Evolutionary conservation across 495 filamentous ascomycete species (phyloP).

Genomic region (Sporormia fimetaria): DNA sequence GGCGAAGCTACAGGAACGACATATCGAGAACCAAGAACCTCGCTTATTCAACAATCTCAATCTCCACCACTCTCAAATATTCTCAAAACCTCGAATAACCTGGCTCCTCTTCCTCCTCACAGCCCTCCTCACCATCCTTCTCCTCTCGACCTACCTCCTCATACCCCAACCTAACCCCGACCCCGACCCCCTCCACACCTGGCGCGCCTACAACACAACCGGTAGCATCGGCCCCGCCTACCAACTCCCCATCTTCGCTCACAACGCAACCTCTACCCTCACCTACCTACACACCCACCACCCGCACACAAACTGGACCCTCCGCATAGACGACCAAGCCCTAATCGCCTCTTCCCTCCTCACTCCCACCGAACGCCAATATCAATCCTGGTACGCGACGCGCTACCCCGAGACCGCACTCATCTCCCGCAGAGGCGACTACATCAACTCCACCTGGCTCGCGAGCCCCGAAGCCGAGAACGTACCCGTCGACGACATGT

Average conservation of each 20-base stretch:
- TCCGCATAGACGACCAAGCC: slow-evolving; percentile 11
- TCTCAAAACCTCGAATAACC: too few species aligned
- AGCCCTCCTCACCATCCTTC: not conserved
- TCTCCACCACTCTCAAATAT: too few species aligned
- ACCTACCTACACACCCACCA: not conserved
- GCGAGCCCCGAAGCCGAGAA: not conserved
- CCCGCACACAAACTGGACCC: not conserved
- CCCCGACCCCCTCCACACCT: not conserved
- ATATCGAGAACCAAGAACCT: too few species aligned
- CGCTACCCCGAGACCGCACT: not conserved
- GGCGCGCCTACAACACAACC: slow-evolving; percentile 1
- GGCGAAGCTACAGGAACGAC: too few species aligned
- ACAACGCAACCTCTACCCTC: not conserved
- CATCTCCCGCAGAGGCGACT: not conserved
- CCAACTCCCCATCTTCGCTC: not conserved
- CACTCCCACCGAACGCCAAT: not conserved
- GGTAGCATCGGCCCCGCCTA: slow-evolving; percentile 6
- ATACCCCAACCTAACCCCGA: not conserved
- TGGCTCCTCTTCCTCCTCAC: not conserved
- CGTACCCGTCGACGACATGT: slow-evolving; percentile 7
- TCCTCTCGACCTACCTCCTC: not conserved
- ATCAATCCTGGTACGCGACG: slow-evolving; percentile 1
- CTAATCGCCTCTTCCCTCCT: slow-evolving; percentile 1
- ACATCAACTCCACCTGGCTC: slow-evolving; percentile 6
- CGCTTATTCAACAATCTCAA: too few species aligned